Evolutionary conservation across 768 basidiomycete species (phyloP), one percentile per base, ranked within the genome.

Genomic region (Trametes cingulata): DNA sequence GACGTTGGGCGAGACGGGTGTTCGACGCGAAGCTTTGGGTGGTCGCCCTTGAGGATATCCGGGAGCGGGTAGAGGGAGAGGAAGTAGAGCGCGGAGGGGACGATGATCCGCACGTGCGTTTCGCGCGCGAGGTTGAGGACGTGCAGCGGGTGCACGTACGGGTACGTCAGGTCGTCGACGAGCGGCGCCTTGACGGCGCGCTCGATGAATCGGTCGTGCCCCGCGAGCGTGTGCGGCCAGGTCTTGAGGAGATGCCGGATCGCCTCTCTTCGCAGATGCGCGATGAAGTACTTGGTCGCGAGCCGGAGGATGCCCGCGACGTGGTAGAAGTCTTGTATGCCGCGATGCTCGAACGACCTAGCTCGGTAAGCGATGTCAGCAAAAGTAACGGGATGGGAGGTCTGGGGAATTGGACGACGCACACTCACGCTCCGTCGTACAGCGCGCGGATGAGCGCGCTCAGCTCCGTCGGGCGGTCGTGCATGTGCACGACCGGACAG

Each of bases 221-320:
- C 82, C 39, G 75, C 70, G 4, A 87, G 75, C 3, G 83, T 83
- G 47, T 77, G 71, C 12, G 79, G 71, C 85, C 85, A 87, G 1
- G 78, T 82, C 56, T 76, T 68, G 14, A 76, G 69, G 14, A 87
- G 76, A 55, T 78, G 74, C 49, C 72, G 72, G 53, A 85, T 80
- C 36, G 80, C 81, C 60, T 81, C 75, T n/a, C 67, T 65, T n/a
- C 85, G 81, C 6, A 85, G 76, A 50, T 78, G 76, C 6, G 72
- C 65, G 35, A 86, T 79, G 66, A 85, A 81, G 56, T 87, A 87
- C 63, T 87, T 87, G 29, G 80, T 84, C 12, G 84, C 68, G 13
- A 87, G 72, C 19, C 85, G 83, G 15, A 87, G 72, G 41, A 86
- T 80, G 6, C 83, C 81, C 33, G 83, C 80, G n/a, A 83, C 70